A percentile compares a stretch with the other conserved stretches of the same genome.
Conservation (phyloP, 805 yeast species). For the Dipodascus albidus region DNA sequence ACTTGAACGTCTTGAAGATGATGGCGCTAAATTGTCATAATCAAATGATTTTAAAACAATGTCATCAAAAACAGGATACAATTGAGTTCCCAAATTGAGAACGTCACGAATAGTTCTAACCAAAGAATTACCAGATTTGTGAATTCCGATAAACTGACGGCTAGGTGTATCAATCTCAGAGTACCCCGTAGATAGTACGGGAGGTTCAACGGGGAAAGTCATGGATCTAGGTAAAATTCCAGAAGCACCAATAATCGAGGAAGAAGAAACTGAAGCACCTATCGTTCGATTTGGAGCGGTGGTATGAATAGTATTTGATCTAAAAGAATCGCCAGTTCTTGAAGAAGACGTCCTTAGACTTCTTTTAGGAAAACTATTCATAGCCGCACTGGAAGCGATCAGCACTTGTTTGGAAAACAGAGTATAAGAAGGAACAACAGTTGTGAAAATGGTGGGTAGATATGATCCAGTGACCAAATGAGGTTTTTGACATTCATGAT, state of each 20-base stretch:
- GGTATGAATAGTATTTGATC: constrained; percentile 4
- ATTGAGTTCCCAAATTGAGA: constrained; percentile 47
- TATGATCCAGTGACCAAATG: constrained; percentile 54
- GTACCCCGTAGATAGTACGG: constrained; percentile 33
- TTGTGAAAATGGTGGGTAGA: constrained; percentile 55
- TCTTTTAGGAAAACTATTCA: constrained; percentile 10
- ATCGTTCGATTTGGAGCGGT: constrained; percentile 5
- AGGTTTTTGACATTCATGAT: constrained; percentile 37
- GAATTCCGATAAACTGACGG: constrained; percentile 23
- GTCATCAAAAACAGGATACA: constrained; percentile 43
- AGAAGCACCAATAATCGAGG: neutral
- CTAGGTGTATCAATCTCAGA: constrained; percentile 33
- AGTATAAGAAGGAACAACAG: constrained; percentile 40
- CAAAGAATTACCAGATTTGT: constrained; percentile 33
- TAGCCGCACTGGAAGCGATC: constrained; percentile 42
- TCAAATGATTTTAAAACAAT: constrained; percentile 47
- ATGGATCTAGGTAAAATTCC: constrained; percentile 19
- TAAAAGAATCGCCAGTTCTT: constrained; percentile 7
- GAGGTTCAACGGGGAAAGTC: constrained; percentile 26
- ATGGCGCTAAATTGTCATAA: constrained; percentile 23
- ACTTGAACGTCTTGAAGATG: constrained; percentile 32
- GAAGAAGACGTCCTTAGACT: constrained; percentile 5
- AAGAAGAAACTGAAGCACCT: constrained; percentile 8
- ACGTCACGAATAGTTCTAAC: constrained; percentile 50
- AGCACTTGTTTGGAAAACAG: constrained; percentile 43